Evolutionary conservation across 192 early-diverging fungal genomes (phyloP), one percentile per base, ranked within the genome.

Genomic region (Linnemannia zychae): DNA sequence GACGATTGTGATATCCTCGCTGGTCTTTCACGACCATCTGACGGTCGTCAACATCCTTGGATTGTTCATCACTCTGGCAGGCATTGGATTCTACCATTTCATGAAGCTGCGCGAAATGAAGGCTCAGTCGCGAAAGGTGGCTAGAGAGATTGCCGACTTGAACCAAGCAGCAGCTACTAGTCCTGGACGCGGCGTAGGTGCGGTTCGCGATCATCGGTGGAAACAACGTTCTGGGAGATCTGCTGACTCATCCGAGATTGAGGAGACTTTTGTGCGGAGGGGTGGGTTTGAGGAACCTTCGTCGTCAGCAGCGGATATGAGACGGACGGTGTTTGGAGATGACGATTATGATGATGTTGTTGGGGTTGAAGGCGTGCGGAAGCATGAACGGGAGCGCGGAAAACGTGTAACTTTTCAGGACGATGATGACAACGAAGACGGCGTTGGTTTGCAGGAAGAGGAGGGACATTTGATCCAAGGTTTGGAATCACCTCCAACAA

Each of bases 1-100:
- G 13, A 97, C 97, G 22, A 93, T 99, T 24, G 86, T 92, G 16
- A 88, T 95, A 1, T 95, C 96, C 0, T 88, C 90, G 7, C 22
- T 95, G 53, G 89, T 97, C 24, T 99, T 98, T 85, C 92, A 93
- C 24, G 98, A 99, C 81, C 80, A 90, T 18, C 90, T 97, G 74
- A 96, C 96, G 16, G 31, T 92, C 0, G 87, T 94, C 77, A 97
- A 97, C 66, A 89, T 93, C 15, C 69, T 93, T 22, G 98, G 98
- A 31, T 81, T 99, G 34, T 83, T 95, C 67, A 88, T 97, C 22
- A 94, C 95, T 16, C 71, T 99, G n/a, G 88, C 92, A 17, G 98
- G 98, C 7, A 97, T 99, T 71, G 96, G 88, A 12, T 84, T 90
- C 53, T 94, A 94, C 79, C 94, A 96, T 76, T 93, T 90, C 88